Conservation (phyloP, 805 yeast genomes). For the Metschnikowia kunwiensis region DNA sequence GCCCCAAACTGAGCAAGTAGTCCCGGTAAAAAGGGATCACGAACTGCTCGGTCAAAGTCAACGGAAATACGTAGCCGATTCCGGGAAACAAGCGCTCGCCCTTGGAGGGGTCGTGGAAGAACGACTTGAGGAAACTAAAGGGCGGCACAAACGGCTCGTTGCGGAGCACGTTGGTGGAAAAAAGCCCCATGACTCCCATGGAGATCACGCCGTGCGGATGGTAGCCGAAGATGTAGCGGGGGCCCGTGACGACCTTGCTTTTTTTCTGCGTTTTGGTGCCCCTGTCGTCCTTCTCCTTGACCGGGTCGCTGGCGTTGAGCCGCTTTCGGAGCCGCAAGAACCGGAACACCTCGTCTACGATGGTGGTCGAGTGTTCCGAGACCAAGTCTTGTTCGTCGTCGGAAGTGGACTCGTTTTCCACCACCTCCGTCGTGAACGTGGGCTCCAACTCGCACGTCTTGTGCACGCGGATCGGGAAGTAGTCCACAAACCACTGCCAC, state of each 20-base stretch:
- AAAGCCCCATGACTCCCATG: conserved; percentile 81
- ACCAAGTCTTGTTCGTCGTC: conserved; percentile 43
- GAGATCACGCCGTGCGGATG: conserved; percentile 98
- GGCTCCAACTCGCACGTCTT: conserved; percentile 71
- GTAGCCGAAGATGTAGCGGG: conserved; percentile 82
- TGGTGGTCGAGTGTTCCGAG: conserved; percentile 35
- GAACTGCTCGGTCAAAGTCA: conserved; percentile 83
- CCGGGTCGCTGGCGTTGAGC: conserved; percentile 28
- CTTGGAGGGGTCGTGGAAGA: conserved; percentile 64
- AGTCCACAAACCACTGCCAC: conserved; percentile 72
- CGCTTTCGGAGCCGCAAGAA: conserved; percentile 37
- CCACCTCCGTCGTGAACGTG: conserved; percentile 49
- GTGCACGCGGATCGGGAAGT: conserved; percentile 75
- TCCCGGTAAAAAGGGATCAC: conserved; percentile 83
- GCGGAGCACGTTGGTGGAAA: conserved; percentile 56
- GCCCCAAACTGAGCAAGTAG: conserved; percentile 74
- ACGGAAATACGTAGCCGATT: conserved; percentile 63
- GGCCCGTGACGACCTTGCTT: conserved; percentile 49
- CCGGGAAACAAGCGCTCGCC: conserved; percentile 77
- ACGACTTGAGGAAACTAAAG: conserved; percentile 28
- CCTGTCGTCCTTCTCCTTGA: background rate
- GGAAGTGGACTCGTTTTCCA: conserved; percentile 23
- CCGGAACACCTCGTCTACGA: conserved; percentile 35
- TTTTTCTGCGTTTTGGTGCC: conserved; percentile 10
- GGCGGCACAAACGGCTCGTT: conserved; percentile 44